phyloP scores from a whole-genome alignment of 225 moss, liverwort and hornwort genomes.

The Asterella californica region DNA sequence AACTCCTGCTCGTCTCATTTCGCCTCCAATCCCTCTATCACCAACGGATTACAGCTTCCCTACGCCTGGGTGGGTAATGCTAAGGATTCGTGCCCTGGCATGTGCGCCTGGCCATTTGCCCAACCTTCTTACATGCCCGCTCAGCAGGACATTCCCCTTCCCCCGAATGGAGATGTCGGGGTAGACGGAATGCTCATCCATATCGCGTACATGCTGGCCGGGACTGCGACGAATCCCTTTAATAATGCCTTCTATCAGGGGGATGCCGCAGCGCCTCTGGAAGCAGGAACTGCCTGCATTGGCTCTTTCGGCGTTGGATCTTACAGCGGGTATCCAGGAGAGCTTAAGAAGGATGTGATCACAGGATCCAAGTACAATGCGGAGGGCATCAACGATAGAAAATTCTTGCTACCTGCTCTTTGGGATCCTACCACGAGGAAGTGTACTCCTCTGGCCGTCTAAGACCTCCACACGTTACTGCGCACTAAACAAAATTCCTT shows the following conservation, averaged over 20 bases:
- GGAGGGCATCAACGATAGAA: conserved; percentile 26
- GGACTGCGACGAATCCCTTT: conserved; percentile 72
- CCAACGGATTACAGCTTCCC: conserved; percentile 23
- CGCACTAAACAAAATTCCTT: background rate
- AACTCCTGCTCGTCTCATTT: conserved; percentile 30
- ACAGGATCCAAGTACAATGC: conserved; percentile 35
- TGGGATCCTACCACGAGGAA: conserved; percentile 26
- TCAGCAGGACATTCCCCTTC: conserved; percentile 29
- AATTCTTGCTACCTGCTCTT: conserved; percentile 32
- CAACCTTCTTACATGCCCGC: conserved; percentile 37
- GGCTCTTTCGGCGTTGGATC: conserved; percentile 63
- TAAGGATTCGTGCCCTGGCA: conserved; percentile 23
- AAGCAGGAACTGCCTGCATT: conserved; percentile 67
- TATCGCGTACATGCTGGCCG: conserved; percentile 61
- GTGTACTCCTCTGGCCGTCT: conserved; percentile 13
- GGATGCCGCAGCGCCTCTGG: conserved; percentile 51
- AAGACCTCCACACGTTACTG: background rate
- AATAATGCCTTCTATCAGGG: conserved; percentile 69
- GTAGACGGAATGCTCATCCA: conserved; percentile 74
- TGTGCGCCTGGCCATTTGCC: conserved; percentile 44
- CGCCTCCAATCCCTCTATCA: background rate
- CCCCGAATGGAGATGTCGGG: conserved; percentile 65
- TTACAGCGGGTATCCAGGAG: conserved; percentile 59
- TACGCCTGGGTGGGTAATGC: conserved; percentile 38
- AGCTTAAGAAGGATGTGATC: conserved; percentile 18